Evolutionary conservation across 768 basidiomycete genomes (phyloP).

Genomic region (Russula vinacea): DNA sequence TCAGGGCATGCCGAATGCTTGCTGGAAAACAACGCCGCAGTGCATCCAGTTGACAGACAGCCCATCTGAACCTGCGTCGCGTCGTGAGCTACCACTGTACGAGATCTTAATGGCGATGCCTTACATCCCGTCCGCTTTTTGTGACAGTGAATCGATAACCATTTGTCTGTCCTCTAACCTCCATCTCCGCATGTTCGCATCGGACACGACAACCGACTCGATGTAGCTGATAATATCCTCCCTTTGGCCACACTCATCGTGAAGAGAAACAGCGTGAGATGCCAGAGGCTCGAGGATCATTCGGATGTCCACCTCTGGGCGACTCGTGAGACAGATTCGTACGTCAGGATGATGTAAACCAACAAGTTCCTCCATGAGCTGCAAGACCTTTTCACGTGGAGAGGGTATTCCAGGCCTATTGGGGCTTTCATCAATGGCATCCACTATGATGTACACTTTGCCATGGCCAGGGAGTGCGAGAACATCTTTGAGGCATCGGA

Average conservation of each 20-base stretch:
- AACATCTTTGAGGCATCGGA: not conserved
- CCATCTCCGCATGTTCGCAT: constrained; percentile 1
- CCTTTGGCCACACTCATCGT: not conserved
- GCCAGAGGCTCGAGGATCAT: not conserved
- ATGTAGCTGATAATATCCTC: not conserved
- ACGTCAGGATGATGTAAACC: not conserved
- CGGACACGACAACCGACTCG: not conserved
- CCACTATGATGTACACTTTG: not conserved
- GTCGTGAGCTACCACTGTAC: not conserved
- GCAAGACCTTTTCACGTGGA: constrained; percentile 3
- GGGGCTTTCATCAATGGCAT: constrained; percentile 5
- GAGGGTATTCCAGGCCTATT: not conserved
- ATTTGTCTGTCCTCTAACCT: not conserved
- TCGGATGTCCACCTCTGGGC: constrained; percentile 9
- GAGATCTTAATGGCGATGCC: not conserved
- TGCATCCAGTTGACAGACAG: not conserved
- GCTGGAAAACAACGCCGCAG: not conserved
- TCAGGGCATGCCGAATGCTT: not conserved
- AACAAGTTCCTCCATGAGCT: not conserved
- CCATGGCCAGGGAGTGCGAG: not conserved
- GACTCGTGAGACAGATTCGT: not conserved
- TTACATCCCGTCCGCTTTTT: not conserved
- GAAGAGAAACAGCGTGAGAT: not conserved
- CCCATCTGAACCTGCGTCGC: not conserved
- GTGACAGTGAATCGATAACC: not conserved